phyloP scores from a whole-genome alignment of 768 basidiomycete genomes.

The Suillus subluteus region DNA sequence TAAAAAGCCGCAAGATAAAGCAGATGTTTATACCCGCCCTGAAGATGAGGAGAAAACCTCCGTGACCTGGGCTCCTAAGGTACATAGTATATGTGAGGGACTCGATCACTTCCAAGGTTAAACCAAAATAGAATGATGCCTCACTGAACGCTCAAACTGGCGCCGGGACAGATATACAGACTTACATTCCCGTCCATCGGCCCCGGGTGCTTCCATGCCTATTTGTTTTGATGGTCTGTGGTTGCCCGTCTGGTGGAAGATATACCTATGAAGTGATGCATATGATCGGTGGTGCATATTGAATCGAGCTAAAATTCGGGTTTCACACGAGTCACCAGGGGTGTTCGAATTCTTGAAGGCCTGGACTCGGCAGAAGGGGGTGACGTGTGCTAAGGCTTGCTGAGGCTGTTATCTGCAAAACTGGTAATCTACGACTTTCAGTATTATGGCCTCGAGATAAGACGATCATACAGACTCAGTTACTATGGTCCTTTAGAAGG shows the following conservation, averaged over 20 bases:
- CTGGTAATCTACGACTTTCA: neutral
- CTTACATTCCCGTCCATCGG: constrained; percentile 63
- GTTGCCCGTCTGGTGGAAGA: constrained; percentile 68
- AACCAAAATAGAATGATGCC: constrained; percentile 22
- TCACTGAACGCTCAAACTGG: constrained; percentile 23
- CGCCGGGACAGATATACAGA: constrained; percentile 17
- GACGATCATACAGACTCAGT: neutral
- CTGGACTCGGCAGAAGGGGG: constrained; percentile 36
- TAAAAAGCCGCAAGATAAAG: constrained; percentile 25
- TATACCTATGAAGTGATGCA: constrained; percentile 79
- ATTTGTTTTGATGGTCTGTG: constrained; percentile 77
- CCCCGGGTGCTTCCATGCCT: constrained; percentile 72
- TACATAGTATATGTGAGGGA: constrained; percentile 20
- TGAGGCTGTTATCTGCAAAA: constrained; percentile 6
- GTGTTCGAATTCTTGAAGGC: constrained; percentile 69
- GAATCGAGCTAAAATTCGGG: constrained; percentile 70
- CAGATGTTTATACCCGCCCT: constrained; percentile 19
- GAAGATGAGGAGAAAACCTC: constrained; percentile 18
- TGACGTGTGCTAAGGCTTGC: constrained; percentile 18
- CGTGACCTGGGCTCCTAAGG: constrained; percentile 13
- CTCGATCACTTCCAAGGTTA: constrained; percentile 37
- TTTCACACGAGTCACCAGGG: constrained; percentile 70
- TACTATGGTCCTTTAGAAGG: neutral
- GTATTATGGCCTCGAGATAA: neutral
- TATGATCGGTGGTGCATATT: constrained; percentile 73